Percentiles rank a stretch among this genome's conserved stretches.
phyloP scores from a whole-genome alignment of 805 yeast genomes.

The Starmerella kuoi region DNA sequence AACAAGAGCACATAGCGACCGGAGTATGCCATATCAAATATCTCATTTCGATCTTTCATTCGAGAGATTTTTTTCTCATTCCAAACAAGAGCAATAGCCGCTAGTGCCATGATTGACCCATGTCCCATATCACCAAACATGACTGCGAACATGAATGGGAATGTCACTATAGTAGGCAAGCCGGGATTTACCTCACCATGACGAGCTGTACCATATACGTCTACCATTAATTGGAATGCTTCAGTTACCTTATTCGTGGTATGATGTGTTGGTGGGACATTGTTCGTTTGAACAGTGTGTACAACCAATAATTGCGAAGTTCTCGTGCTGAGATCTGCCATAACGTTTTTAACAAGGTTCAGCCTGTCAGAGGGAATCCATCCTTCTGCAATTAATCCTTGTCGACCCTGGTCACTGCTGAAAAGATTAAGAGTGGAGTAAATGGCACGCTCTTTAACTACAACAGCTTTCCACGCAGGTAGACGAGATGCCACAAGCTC shows the following conservation, averaged over 20 bases:
- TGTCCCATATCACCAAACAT: constrained; percentile 99
- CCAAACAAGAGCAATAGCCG: constrained; percentile 56
- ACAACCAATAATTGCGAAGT: constrained; percentile 34
- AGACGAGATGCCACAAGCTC: constrained; percentile 63
- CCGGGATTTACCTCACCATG: constrained; percentile 96
- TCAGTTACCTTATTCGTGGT: constrained; percentile 81
- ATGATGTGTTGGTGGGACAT: constrained; percentile 88
- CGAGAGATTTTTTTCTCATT: constrained; percentile 57
- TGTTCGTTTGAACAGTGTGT: constrained; percentile 55
- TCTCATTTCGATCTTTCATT: constrained; percentile 54
- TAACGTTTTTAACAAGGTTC: constrained; percentile 43
- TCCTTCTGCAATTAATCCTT: constrained; percentile 88
- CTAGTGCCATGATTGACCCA: constrained; percentile 67
- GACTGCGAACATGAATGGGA: constrained; percentile 96
- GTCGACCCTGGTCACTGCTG: constrained; percentile 68
- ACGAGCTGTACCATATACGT: constrained; percentile 87
- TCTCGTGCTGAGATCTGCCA: constrained; percentile 47
- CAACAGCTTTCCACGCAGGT: constrained; percentile 55
- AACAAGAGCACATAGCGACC: constrained; percentile 84
- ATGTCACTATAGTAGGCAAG: constrained; percentile 82
- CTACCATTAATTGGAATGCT: constrained; percentile 87
- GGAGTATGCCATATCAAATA: constrained; percentile 87
- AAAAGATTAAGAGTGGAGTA: constrained; percentile 64
- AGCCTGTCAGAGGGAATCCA: constrained; percentile 82
- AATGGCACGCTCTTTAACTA: constrained; percentile 71